A percentile compares a stretch with the other conserved stretches of the same genome.
These are phyloP conservation scores for Ambrosia trifida DNA, from an alignment of 129 eudicot genomes.

Conservation along the genomic window DNA sequence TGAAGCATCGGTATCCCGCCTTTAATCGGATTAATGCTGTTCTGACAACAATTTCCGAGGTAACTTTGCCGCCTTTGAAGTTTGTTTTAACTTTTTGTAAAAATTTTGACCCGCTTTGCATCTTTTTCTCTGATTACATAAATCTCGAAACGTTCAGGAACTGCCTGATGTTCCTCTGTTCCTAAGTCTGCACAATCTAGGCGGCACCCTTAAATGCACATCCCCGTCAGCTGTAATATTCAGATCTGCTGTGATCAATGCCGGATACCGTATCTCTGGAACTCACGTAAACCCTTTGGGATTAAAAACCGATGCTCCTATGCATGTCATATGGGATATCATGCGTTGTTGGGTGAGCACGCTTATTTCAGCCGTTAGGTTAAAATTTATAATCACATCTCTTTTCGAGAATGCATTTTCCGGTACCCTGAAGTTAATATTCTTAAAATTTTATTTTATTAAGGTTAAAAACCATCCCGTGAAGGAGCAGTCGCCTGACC, in stretches of 20 bases:
- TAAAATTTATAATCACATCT: not conserved
- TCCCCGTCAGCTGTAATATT: conserved; percentile 93
- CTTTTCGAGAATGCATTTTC: conserved; percentile 10
- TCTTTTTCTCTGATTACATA: not conserved
- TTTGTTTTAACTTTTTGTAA: not conserved
- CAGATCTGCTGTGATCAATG: conserved; percentile 92
- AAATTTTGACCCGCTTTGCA: not conserved
- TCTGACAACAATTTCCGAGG: conserved; percentile 92
- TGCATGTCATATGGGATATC: conserved; percentile 96
- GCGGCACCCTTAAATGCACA: conserved; percentile 85
- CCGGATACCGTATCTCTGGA: conserved; percentile 92
- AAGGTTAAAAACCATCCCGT: conserved; percentile 88
- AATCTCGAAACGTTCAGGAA: conserved; percentile 52
- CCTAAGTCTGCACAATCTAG: conserved; percentile 84
- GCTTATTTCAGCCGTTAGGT: not conserved
- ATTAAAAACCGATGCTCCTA: conserved; percentile 88
- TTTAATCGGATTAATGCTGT: conserved; percentile 75
- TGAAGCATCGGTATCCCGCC: conserved; percentile 81
- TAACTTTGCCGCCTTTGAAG: conserved; percentile 2
- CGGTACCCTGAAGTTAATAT: not conserved
- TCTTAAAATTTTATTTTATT: not conserved
- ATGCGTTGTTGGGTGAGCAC: conserved; percentile 95
- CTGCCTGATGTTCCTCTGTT: conserved; percentile 89
- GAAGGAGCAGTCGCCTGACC: conserved; percentile 80
- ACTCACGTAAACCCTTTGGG: conserved; percentile 86